phyloP scores from a whole-genome alignment of 2,329 filamentous ascomycete species.

The Didymella glomerata region DNA sequence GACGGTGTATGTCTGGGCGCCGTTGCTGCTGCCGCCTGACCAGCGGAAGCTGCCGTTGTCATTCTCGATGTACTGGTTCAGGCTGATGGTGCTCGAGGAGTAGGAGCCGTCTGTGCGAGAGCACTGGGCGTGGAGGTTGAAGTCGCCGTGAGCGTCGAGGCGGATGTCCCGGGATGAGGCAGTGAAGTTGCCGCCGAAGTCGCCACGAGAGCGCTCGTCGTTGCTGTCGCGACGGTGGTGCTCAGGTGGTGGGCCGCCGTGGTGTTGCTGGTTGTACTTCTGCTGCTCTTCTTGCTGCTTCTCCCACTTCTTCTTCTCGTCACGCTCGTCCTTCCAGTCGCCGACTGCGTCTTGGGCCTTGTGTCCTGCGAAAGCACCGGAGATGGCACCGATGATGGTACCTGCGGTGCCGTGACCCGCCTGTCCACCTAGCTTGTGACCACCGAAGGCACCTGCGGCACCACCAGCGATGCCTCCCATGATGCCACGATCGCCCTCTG shows the following conservation, averaged over 20 bases:
- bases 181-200: constrained; percentile 40
- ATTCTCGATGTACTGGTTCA: constrained; percentile 38
- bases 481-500: constrained; percentile 38
- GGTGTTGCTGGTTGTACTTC: constrained; percentile 29
- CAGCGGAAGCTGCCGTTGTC: constrained; percentile 39
- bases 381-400: constrained; percentile 36
- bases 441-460: constrained; percentile 40
- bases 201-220: constrained; percentile 24
- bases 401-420: constrained; percentile 36
- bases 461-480: constrained; percentile 40
- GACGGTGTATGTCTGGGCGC: constrained; percentile 32
- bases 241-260: constrained; percentile 13
- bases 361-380: constrained; percentile 38
- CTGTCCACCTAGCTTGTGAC: constrained; percentile 37
- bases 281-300: constrained; percentile 31
- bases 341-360: constrained; percentile 33
- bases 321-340: constrained; percentile 40
- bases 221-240: constrained; percentile 14
- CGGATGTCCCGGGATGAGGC: constrained; percentile 36
- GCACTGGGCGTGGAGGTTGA: constrained; percentile 39
- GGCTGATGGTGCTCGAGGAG: constrained; percentile 31
- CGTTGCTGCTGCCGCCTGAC: constrained; percentile 28
- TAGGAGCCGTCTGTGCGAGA: constrained; percentile 35
- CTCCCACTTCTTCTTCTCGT: constrained; percentile 40
- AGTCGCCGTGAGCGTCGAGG: constrained; percentile 40